Evolutionary conservation across 78 protist species (phyloP).

Genomic region (Dictyostelium brefeldianum): DNA sequence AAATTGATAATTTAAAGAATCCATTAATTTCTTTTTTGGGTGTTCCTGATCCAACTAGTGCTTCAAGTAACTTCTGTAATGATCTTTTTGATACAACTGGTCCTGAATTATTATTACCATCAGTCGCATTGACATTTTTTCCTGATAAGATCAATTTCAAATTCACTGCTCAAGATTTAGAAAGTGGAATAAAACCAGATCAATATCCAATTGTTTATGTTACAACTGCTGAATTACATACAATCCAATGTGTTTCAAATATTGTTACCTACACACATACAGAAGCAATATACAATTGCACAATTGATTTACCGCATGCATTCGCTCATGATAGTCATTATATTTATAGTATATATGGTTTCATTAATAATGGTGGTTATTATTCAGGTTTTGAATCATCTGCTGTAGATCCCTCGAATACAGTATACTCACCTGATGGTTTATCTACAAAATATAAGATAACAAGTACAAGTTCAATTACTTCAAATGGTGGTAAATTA

Average conservation of each 20-base stretch:
- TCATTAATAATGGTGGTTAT: background rate
- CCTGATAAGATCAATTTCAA: background rate
- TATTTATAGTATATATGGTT: background rate
- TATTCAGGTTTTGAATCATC: background rate
- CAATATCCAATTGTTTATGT: background rate
- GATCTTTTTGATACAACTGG: background rate
- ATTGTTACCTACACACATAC: background rate
- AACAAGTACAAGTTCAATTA: background rate
- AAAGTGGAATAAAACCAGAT: background rate
- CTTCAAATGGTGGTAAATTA: background rate
- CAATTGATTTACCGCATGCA: background rate
- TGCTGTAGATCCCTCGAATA: background rate
- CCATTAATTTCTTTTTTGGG: background rate
- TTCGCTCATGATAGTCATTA: background rate
- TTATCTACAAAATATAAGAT: background rate
- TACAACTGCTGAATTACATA: background rate
- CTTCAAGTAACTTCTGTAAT: background rate
- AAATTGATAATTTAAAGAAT: background rate
- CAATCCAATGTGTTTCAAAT: background rate
- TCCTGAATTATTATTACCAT: background rate
- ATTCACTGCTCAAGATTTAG: background rate
- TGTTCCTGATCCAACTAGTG: background rate
- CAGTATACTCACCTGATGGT: background rate
- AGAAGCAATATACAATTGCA: background rate
- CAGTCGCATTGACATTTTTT: background rate